Conservation (phyloP, 768 basidiomycete species). For the Hysterangium stoloniferum region DNA sequence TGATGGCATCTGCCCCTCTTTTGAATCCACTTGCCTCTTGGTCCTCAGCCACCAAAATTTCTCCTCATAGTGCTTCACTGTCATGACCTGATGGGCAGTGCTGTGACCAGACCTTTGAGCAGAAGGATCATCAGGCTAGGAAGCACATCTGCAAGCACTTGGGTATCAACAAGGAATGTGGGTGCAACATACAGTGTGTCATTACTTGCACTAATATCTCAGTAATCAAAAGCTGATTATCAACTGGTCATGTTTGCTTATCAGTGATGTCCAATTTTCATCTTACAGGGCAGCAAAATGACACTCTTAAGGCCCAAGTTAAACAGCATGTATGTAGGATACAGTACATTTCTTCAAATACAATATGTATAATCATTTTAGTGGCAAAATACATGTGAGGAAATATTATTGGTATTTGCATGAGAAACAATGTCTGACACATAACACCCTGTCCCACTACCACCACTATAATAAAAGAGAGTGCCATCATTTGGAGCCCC, state of each 20-base stretch:
- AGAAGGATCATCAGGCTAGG: not conserved
- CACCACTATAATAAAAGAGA: too few relatives aligned
- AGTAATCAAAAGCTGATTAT: not conserved
- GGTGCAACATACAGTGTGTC: not conserved
- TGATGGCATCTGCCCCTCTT: too few relatives aligned
- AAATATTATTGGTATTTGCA: not conserved
- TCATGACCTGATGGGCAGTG: too few relatives aligned
- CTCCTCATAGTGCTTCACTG: too few relatives aligned
- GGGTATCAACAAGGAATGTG: not conserved
- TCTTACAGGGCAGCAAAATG: not conserved
- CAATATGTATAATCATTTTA: not conserved
- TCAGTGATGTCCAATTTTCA: not conserved
- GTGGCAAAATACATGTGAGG: not conserved
- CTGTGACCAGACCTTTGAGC: not conserved
- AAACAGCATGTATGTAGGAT: not conserved
- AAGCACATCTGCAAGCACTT: not conserved
- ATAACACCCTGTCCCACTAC: too few relatives aligned
- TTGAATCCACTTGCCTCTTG: too few relatives aligned
- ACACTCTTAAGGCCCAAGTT: not conserved
- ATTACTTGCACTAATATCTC: not conserved
- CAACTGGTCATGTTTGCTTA: not conserved
- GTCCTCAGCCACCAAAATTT: too few relatives aligned
- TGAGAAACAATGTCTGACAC: not conserved
- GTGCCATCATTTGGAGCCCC: too few relatives aligned
- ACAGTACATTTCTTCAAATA: not conserved